Evolutionary conservation across 2,329 filamentous ascomycete genomes (phyloP), one percentile per base, ranked within the genome.

Genomic region (Colletotrichum sp.): DNA sequence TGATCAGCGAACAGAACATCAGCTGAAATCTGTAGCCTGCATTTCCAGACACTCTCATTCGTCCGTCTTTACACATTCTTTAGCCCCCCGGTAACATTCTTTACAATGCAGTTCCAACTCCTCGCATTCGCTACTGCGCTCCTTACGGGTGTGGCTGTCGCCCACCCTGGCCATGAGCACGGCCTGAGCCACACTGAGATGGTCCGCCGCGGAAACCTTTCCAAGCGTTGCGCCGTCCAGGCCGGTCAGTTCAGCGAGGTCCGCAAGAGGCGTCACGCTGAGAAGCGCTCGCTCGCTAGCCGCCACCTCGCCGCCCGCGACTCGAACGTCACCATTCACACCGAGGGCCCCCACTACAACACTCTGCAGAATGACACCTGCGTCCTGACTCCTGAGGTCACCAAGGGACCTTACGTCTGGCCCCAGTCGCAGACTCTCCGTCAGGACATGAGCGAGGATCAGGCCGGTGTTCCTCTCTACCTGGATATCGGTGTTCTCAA

Each of bases 141-240:
- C n/a, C 62, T 75, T 19, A 27, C 63, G 30, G 63, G 68, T 36
- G 22, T 67, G 55, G 69, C 69, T 29, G 34, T 59, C 9, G 87
- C 87, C 22, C 88, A 91, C 73, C 88, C 88, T 1, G 89, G 89
- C 75, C 88, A 90, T 72, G 85, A 90, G 69, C 36, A 74, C 30
- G 15, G 52, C n/a, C n/a, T 65, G 29, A 74, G 71, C 66, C 71
- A 74, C 25, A 36, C 71, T 11, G 71, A 74, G 32, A 70, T 74
- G n/a, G 66, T 61, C 5, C 71, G 71, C 25, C 71, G 71, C 32
- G 63, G 57, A 7, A 74, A 70, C 44, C 71, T 74, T 13, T 62
- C 71, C 7, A 70, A 63, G 59, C 71, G 71, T 16, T 74, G 71
- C 59, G n/a, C 66, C 4, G 71, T 34, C 6, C 39, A 74, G n/a